A percentile compares a stretch with the other conserved stretches of the same genome.
Evolutionary conservation across 306 rosid species (phyloP).

Genomic region (Prunus campanulata): DNA sequence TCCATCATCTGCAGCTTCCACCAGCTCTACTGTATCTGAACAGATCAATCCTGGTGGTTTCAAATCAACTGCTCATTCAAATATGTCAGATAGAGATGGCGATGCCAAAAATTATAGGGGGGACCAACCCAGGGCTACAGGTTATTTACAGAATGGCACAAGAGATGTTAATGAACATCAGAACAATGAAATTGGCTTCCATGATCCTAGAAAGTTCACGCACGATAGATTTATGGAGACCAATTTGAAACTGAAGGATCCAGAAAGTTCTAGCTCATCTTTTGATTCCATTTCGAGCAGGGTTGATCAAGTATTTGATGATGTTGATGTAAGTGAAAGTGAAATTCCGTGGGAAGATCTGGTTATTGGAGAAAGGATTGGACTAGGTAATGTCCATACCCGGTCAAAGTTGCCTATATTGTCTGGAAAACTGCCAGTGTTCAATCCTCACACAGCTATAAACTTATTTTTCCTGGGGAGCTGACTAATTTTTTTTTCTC

Average conservation of each 20-base stretch:
- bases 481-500: slow-evolving; percentile 5
- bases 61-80: slow-evolving; percentile 39
- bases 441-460: neutral
- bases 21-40: slow-evolving; percentile 50
- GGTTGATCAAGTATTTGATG: slow-evolving; percentile 74
- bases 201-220: slow-evolving; percentile 48
- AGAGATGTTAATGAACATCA: slow-evolving; percentile 38
- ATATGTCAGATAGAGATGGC: slow-evolving; percentile 32
- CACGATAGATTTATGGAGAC: slow-evolving; percentile 62
- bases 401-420: slow-evolving; percentile 12
- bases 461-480: slow-evolving; percentile 9
- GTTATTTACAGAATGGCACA: slow-evolving; percentile 32
- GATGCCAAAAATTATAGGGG: slow-evolving; percentile 34
- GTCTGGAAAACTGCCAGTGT: slow-evolving; percentile 1
- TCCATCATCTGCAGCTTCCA: slow-evolving; percentile 49
- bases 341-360: slow-evolving; percentile 98
- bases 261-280: slow-evolving; percentile 52
- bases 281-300: slow-evolving; percentile 52
- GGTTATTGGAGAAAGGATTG: slow-evolving; percentile 91
- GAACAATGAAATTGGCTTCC: slow-evolving; percentile 37
- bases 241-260: slow-evolving; percentile 59
- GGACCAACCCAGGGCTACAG: slow-evolving; percentile 30
- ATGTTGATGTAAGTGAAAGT: slow-evolving; percentile 88
- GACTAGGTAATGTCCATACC: slow-evolving; percentile 65
- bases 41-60: slow-evolving; percentile 43